phyloP scores from a whole-genome alignment of 2,329 filamentous ascomycete genomes.

The Dactylonectria macrodidyma region DNA sequence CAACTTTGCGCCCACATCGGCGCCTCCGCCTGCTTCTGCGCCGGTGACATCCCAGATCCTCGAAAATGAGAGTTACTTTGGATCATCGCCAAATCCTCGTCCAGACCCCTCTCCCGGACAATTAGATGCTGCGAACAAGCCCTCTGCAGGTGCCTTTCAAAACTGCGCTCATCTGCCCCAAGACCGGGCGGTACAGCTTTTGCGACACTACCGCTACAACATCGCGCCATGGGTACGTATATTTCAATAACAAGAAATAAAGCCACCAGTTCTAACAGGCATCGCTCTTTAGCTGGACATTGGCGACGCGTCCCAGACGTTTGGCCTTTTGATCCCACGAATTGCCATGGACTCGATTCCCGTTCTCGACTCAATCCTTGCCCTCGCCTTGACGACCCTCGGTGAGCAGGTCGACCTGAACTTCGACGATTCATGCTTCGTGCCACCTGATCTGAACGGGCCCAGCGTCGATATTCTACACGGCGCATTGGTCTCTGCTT shows the following conservation, averaged over 20 bases:
- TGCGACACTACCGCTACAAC: slow-evolving; percentile 62
- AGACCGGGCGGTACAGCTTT: slow-evolving; percentile 48
- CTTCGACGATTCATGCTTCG: slow-evolving; percentile 18
- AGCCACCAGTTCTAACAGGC: slow-evolving; percentile 18
- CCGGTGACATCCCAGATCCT: slow-evolving; percentile 30
- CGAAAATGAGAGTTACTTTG: slow-evolving; percentile 28
- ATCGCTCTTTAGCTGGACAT: slow-evolving; percentile 56
- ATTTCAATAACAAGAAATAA: background rate
- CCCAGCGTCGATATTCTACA: slow-evolving; percentile 25
- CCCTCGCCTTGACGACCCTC: slow-evolving; percentile 40
- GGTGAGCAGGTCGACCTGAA: slow-evolving; percentile 29
- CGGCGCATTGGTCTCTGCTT: slow-evolving; percentile 31
- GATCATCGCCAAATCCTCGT: slow-evolving; percentile 25
- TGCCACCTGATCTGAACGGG: slow-evolving; percentile 24
- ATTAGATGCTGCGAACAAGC: slow-evolving; percentile 24
- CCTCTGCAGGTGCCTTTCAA: slow-evolving; percentile 34
- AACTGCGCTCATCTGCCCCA: slow-evolving; percentile 46
- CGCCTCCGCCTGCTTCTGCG: background rate
- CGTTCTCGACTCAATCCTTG: slow-evolving; percentile 48
- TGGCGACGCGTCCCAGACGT: slow-evolving; percentile 57
- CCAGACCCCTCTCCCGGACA: slow-evolving; percentile 19
- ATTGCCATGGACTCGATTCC: slow-evolving; percentile 46
- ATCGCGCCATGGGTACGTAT: slow-evolving; percentile 61
- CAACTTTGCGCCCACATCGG: slow-evolving; percentile 22
- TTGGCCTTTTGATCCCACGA: slow-evolving; percentile 55